phyloP scores from a whole-genome alignment of 2,329 filamentous ascomycete genomes.

The Fusarium papillatum region DNA sequence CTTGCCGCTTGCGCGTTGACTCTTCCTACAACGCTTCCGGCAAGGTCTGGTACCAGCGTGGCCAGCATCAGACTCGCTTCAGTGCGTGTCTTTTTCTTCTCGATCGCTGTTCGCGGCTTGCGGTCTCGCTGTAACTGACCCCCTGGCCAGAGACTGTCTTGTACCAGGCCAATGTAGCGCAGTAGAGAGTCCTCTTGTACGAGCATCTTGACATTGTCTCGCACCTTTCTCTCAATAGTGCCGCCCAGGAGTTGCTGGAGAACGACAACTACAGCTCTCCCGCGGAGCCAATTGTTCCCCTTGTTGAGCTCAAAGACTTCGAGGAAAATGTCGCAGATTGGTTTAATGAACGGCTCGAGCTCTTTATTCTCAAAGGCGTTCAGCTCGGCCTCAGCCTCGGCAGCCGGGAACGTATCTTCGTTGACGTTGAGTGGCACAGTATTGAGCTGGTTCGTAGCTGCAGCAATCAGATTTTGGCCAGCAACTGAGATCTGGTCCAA shows the following conservation, averaged over 20 bases:
- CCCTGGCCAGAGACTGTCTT: conserved; percentile 86
- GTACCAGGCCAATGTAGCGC: conserved; percentile 80
- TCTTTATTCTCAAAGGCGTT: conserved; percentile 93
- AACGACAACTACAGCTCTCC: conserved; percentile 94
- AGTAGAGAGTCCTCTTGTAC: conserved; percentile 84
- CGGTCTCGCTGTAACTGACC: conserved; percentile 66
- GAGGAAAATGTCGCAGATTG: conserved; percentile 97
- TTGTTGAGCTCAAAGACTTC: conserved; percentile 95
- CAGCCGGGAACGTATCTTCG: conserved; percentile 66
- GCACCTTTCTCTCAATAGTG: conserved; percentile 95
- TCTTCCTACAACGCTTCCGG: conserved; percentile 92
- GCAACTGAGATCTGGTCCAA: conserved; percentile 94
- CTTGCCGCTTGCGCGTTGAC: conserved; percentile 93
- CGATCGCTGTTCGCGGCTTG: conserved; percentile 72
- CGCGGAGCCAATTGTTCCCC: conserved; percentile 97
- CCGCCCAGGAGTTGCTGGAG: conserved; percentile 95
- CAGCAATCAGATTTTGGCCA: conserved; percentile 90
- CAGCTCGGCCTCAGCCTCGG: conserved; percentile 93
- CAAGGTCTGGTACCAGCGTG: conserved; percentile 91
- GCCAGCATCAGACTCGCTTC: conserved; percentile 93
- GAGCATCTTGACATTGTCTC: conserved; percentile 83
- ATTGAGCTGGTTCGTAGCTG: conserved; percentile 75
- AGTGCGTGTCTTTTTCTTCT: conserved; percentile 85
- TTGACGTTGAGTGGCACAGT: conserved; percentile 65
- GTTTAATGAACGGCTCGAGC: conserved; percentile 95